phyloP scores from a whole-genome alignment of 2,329 filamentous ascomycete genomes.

The Cytospora chrysosperma region DNA sequence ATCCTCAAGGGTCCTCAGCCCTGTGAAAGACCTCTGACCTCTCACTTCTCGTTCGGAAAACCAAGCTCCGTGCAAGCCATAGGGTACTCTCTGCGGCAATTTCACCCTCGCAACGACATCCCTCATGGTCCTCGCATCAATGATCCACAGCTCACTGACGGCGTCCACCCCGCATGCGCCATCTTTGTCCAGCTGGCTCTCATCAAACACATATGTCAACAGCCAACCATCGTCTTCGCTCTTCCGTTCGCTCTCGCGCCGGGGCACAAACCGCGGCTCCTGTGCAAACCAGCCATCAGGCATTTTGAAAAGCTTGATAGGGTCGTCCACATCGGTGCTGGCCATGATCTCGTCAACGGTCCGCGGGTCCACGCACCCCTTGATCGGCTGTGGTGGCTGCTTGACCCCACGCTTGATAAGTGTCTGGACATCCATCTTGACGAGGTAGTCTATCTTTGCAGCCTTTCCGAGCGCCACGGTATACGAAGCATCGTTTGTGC shows the following conservation, averaged over 20 bases:
- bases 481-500: conserved; percentile 56
- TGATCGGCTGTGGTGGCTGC: conserved; percentile 47
- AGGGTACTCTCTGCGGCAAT: conserved; percentile 67
- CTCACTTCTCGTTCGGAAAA: conserved; percentile 53
- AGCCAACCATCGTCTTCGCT: conserved; percentile 67
- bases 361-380: conserved; percentile 62
- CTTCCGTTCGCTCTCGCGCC: conserved; percentile 30
- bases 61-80: conserved; percentile 66
- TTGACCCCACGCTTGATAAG: conserved; percentile 54
- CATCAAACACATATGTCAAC: conserved; percentile 69
- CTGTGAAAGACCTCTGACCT: conserved; percentile 40
- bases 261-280: conserved; percentile 64
- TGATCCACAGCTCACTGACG: conserved; percentile 65
- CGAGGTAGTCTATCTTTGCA: conserved; percentile 64
- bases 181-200: conserved; percentile 56
- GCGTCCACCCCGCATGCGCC: conserved; percentile 46
- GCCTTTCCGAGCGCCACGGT: conserved; percentile 61
- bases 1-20: conserved; percentile 5
- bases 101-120: conserved; percentile 57
- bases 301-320: conserved; percentile 61
- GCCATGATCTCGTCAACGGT: conserved; percentile 51
- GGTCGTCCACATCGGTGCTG: conserved; percentile 46
- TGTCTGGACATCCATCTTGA: conserved; percentile 56
- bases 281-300: conserved; percentile 63
- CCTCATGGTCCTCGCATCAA: conserved; percentile 63